Base-by-base conservation (phyloP, 345 rosid species). In the Syzygium grande region DNA sequence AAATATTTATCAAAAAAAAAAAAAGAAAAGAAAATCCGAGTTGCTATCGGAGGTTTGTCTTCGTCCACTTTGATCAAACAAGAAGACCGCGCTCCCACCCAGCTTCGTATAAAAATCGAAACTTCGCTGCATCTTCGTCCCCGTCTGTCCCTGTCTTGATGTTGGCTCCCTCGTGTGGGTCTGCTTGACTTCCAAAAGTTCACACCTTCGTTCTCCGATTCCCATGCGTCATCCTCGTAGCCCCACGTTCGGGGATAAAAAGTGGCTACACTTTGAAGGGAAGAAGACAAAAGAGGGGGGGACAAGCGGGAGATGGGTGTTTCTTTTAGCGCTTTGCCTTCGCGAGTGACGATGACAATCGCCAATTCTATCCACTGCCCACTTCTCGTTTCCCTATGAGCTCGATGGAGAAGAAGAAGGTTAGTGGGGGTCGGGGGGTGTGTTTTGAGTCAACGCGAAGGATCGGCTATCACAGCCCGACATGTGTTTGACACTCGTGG, bases 291-390 rank as follows among this genome's bases (percentile, higher is more conserved):
- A 21, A 43, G 83, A 73, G 38, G 83, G 83, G 2, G 6, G 12
- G 46, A 43, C 46, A 43, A 43, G 46, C 7, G 46, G 19, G 22
- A 19, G 19, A 73, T 11, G 65, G 65, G 49, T 12, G 43, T 0
- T 17, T 38, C 7, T 0, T 0, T 34, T 2, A 34, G 34, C 12
- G 80, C 46, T 34, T 1, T 0, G 4, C 25, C 4, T 73, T 34
- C 49, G 7, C 23, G 21, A 73, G 79, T 17, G 79, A 68, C 79
- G 25, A 19, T 7, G 22, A 8, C 41, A 4, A 43, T 43, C 46
- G 46, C 22, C 78, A 6, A 27, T 29, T 16, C 43, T 16, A 30
- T 65, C 83, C 83, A 5, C 49, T 73, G 83, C 83, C 27, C 83
- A 38, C 49, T 38, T 73, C 49, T 38, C 8, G 49, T 73, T 73